Evolutionary conservation across 2,329 filamentous ascomycete species (phyloP).

Genomic region (Cladosporium velox): DNA sequence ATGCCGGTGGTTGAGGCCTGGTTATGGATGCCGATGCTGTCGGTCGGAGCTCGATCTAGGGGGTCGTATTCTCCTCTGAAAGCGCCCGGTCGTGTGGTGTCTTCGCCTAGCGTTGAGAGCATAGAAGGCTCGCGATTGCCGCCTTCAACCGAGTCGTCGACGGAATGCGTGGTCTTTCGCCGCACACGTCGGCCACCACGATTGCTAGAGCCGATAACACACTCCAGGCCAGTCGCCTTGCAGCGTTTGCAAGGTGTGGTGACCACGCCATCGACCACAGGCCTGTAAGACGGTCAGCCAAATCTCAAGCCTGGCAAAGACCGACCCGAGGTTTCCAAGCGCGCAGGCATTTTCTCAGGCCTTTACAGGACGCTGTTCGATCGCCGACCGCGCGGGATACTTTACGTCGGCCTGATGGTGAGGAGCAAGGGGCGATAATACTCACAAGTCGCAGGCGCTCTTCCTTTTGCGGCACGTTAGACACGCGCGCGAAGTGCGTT

Average conservation of each 20-base stretch:
- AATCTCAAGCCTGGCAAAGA: conserved; percentile 24
- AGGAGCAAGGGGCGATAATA: background rate
- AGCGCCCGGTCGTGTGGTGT: conserved; percentile 13
- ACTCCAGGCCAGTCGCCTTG: conserved; percentile 59
- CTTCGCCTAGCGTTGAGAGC: conserved; percentile 16
- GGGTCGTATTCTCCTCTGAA: conserved; percentile 18
- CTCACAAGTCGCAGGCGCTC: conserved; percentile 29
- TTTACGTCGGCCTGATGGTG: background rate
- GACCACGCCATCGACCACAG: conserved; percentile 50
- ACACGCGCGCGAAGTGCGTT: conserved; percentile 29
- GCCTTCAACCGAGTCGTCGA: conserved; percentile 13
- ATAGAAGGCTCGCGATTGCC: conserved; percentile 19
- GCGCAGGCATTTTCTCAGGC: conserved; percentile 53
- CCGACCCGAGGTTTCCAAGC: conserved; percentile 55
- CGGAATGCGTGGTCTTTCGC: conserved; percentile 14
- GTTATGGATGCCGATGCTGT: conserved; percentile 25
- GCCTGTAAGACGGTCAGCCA: conserved; percentile 36
- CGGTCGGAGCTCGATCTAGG: conserved; percentile 14
- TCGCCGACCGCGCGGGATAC: conserved; percentile 1
- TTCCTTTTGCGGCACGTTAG: conserved; percentile 30
- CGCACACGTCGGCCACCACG: conserved; percentile 58
- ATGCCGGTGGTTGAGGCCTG: conserved; percentile 25
- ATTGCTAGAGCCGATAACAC: conserved; percentile 61
- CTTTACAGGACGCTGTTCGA: conserved; percentile 39
- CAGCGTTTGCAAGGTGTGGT: conserved; percentile 59